A percentile compares a stretch with the other conserved stretches of the same genome.
These are phyloP conservation scores for Saccharomycopsis sp. DNA, from an alignment of 805 yeast species.

Conservation along the genomic window DNA sequence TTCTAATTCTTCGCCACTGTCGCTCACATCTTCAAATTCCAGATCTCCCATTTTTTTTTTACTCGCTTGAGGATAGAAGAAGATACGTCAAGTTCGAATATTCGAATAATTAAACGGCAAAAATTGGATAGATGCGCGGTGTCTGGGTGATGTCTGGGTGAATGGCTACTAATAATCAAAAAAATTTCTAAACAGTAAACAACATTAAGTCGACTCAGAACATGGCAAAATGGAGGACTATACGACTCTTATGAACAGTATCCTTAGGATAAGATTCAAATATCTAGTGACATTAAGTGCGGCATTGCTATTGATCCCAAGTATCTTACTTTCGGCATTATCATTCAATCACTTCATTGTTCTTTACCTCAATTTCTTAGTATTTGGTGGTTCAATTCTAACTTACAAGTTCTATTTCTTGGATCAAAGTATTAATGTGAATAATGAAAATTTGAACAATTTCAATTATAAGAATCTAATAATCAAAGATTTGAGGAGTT, in stretches of 20 bases:
- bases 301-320: constrained; percentile 4
- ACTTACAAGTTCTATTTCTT: constrained; percentile 7
- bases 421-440: constrained; percentile 7
- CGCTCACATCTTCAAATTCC: constrained; percentile 1
- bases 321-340: constrained; percentile 5
- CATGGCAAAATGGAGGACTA: constrained; percentile 7
- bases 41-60: not conserved
- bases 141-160: no score
- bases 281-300: constrained; percentile 9
- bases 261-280: constrained; percentile 12
- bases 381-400: not conserved
- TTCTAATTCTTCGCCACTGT: not conserved
- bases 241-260: constrained; percentile 4
- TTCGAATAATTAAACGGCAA: no score
- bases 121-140: no score
- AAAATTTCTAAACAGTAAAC: no score
- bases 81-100: no score
- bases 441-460: constrained; percentile 1
- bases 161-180: no score
- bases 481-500: not conserved
- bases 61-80: no score
- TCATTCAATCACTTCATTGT: constrained; percentile 1
- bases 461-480: constrained; percentile 4
- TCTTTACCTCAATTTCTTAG: constrained; percentile 4
- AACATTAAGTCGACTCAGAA: no score